Conservation (phyloP, 2,329 filamentous ascomycete genomes). For the Cadophora sp. region DNA sequence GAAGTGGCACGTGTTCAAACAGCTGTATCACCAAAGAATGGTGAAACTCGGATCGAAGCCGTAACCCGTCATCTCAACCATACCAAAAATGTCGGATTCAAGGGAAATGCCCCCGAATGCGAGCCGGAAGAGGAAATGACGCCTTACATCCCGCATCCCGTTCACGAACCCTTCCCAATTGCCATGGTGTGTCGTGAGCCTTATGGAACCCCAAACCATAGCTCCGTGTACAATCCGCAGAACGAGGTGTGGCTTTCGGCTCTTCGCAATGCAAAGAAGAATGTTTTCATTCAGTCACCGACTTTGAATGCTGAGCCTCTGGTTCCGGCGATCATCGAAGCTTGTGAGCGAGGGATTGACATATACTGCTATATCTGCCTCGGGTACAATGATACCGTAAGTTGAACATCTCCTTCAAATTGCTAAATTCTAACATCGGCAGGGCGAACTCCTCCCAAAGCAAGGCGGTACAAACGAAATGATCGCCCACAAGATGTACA, state of each 20-base stretch:
- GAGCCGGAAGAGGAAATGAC: slow-evolving; percentile 63
- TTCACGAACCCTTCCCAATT: slow-evolving; percentile 68
- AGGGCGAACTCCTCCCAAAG: slow-evolving; percentile 76
- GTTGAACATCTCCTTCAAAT: slow-evolving; percentile 27
- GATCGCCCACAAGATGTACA: slow-evolving; percentile 66
- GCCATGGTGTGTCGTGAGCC: slow-evolving; percentile 74
- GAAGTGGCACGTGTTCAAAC: slow-evolving; percentile 70
- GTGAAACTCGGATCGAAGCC: slow-evolving; percentile 62
- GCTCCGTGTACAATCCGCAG: slow-evolving; percentile 69
- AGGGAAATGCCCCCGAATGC: slow-evolving; percentile 60
- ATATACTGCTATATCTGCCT: slow-evolving; percentile 77
- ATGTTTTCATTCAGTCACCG: slow-evolving; percentile 80
- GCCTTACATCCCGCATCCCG: slow-evolving; percentile 65
- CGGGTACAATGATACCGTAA: slow-evolving; percentile 75
- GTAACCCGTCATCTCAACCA: slow-evolving; percentile 72
- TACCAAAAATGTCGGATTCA: slow-evolving; percentile 58
- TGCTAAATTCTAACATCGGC: slow-evolving; percentile 15
- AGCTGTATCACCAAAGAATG: slow-evolving; percentile 54
- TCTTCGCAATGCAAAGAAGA: slow-evolving; percentile 66
- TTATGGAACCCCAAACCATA: slow-evolving; percentile 68
- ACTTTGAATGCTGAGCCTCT: slow-evolving; percentile 77
- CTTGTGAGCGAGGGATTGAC: slow-evolving; percentile 70
- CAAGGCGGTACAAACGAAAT: slow-evolving; percentile 81
- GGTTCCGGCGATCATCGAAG: slow-evolving; percentile 66
- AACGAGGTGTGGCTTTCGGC: slow-evolving; percentile 78